Evolutionary conservation across 441 rosid species (phyloP), one percentile per base, ranked within the genome.

Genomic region (Mallotus japonicus): DNA sequence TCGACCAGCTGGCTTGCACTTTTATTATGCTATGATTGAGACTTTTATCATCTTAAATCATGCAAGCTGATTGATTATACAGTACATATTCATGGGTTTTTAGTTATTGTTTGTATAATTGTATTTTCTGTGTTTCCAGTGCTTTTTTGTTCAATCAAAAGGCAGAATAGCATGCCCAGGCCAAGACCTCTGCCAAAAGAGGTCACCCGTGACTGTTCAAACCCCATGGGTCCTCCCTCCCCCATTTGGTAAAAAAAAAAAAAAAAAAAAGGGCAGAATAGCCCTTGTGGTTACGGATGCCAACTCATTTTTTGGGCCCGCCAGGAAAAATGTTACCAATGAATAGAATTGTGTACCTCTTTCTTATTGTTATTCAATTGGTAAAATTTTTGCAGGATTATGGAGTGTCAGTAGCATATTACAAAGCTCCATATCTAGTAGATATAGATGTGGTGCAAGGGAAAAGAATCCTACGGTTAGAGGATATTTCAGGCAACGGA

Each of bases 391-490:
- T 22, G 82, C 87, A 92, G 97, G 97, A 92, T 4, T 88, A 85
- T 80, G 95, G 84, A 28, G 75, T 95, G 37, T 70, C 88, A 1
- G 76, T 95, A 16, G 86, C 93, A 63, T 91, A 76, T 82, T 91
- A 87, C 78, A 80, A 82, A 84, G 96, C 98, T n/a, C 94, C 92
- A 57, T 95, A 91, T 77, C 77, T 92, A 73, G 99, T 92, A 40
- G 90, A 95, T 84, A 86, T 95, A 67, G 96, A 87, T 53, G 66
- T 77, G 73, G 80, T 80, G 10, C 76, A 83, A 53, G 96, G 97
- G 20, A 90, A 84, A 79, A 87, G 89, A 71, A 76, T 89, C 49
- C 83, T 92, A 5, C 87, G 77, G 76, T 85, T 92, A 6, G 96
- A 91, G 2, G 91, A 91, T 70, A 86, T 91, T 58, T 71, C 88